phyloP scores from a whole-genome alignment of 768 basidiomycete species.

The Rhizopogon vesiculosus region DNA sequence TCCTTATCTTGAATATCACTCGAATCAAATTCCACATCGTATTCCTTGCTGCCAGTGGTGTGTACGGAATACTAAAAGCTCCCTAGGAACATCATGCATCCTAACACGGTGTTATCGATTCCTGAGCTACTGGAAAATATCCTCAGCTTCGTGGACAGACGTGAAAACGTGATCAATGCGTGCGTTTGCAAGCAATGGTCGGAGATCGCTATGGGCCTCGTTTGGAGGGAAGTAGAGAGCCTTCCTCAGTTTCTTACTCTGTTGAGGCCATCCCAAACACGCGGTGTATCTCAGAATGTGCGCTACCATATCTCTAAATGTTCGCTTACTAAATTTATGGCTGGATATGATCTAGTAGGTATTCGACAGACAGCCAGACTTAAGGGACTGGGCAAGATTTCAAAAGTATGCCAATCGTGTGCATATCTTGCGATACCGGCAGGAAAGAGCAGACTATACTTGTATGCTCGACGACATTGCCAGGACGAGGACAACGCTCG shows the following conservation, averaged over 20 bases:
- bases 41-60: too few species aligned
- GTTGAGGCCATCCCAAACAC: constrained; percentile 38
- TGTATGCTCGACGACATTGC: constrained; percentile 46
- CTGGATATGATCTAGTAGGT: constrained; percentile 20
- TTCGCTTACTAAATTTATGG: not conserved
- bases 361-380: constrained; percentile 37
- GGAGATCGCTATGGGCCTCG: constrained; percentile 45
- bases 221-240: constrained; percentile 54
- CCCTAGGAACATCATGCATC: not conserved
- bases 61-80: too few species aligned
- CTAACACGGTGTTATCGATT: constrained; percentile 39
- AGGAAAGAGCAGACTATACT: constrained; percentile 8
- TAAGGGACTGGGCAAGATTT: constrained; percentile 52
- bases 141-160: constrained; percentile 40
- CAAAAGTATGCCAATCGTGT: constrained; percentile 50
- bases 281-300: constrained; percentile 17
- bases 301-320: constrained; percentile 7
- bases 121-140: constrained; percentile 59
- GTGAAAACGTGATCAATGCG: constrained; percentile 40
- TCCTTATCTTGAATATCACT: too few species aligned
- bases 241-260: constrained; percentile 41
- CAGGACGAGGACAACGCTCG: constrained; percentile 45
- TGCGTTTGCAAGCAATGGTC: constrained; percentile 59
- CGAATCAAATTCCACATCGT: too few species aligned
- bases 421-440: constrained; percentile 28